A percentile compares a stretch with the other conserved stretches of the same genome.
Conservation (phyloP, 371 early-diverging fungal genomes). For the Fennellomyces sp. region DNA sequence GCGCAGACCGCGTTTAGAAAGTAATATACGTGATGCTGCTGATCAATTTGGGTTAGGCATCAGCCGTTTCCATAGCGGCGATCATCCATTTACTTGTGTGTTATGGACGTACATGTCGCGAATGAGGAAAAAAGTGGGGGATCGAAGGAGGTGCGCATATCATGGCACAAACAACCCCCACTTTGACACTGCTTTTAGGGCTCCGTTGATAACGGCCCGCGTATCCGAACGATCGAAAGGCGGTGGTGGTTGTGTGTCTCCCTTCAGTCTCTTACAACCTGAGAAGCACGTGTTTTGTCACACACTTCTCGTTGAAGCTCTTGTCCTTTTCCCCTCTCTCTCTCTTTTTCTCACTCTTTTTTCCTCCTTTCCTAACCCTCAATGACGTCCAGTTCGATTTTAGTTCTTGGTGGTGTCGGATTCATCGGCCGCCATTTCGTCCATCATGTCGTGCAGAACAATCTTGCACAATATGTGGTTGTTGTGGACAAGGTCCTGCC, state of each 20-base stretch:
- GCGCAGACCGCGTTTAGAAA: neutral
- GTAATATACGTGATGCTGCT: neutral
- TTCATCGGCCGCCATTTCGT: conserved; percentile 88
- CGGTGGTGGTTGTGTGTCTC: neutral
- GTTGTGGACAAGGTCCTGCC: conserved; percentile 93
- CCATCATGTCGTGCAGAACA: conserved; percentile 67
- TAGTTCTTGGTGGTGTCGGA: conserved; percentile 84
- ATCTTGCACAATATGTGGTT: conserved; percentile 68
- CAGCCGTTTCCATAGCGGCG: neutral
- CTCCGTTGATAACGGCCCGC: too few species aligned
- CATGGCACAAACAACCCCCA: too few species aligned
- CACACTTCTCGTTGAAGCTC: neutral
- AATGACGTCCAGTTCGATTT: conserved; percentile 39
- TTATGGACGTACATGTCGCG: too few species aligned
- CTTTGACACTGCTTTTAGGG: too few species aligned
- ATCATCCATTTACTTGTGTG: conserved; percentile 3
- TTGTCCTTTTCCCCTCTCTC: neutral
- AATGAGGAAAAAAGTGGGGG: too few species aligned
- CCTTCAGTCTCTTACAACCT: too few species aligned
- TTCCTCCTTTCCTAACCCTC: neutral
- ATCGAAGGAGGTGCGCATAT: too few species aligned
- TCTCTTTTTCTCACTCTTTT: conserved; percentile 7
- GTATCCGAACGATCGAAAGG: too few species aligned
- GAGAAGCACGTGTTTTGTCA: neutral
- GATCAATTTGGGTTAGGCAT: neutral